These are phyloP conservation scores for Hypoxylon lienhwacheense DNA, from an alignment of 495 filamentous ascomycete species.

Conservation along the genomic window DNA sequence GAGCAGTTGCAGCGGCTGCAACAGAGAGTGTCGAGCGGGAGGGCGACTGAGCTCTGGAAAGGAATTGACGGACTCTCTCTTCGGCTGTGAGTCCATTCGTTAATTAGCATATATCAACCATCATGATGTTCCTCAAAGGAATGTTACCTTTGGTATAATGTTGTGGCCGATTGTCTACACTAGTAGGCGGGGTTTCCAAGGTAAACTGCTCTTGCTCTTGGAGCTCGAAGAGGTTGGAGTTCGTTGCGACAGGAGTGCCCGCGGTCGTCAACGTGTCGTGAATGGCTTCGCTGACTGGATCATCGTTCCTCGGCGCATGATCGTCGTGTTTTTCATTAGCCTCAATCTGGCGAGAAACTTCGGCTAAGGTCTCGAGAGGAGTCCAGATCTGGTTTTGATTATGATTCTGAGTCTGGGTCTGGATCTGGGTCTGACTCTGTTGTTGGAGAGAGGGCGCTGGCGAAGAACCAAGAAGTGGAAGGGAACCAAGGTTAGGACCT, in stretches of 20 bases:
- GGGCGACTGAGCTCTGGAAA: conserved; percentile 28
- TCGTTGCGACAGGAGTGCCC: not conserved
- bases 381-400: conserved; percentile 65
- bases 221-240: conserved; percentile 46
- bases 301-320: conserved; percentile 17
- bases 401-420: no score
- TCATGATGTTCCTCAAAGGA: not conserved
- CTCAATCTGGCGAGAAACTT: conserved; percentile 74
- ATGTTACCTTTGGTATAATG: conserved; percentile 43
- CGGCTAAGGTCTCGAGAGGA: conserved; percentile 76
- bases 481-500: conserved; percentile 23
- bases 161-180: conserved; percentile 40
- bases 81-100: conserved; percentile 31
- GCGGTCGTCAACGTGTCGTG: conserved; percentile 31
- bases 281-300: conserved; percentile 17
- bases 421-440: no score
- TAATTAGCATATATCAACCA: conserved; percentile 7
- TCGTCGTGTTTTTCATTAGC: conserved; percentile 55
- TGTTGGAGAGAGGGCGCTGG: conserved; percentile 28
- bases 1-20: conserved; percentile 53
- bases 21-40: conserved; percentile 44
- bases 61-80: conserved; percentile 42
- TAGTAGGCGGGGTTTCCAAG: conserved; percentile 48
- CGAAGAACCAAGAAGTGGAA: conserved; percentile 36
- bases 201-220: conserved; percentile 58